Conservation (phyloP, 345 rosid genomes). For the Melaleuca quinquenervia region DNA sequence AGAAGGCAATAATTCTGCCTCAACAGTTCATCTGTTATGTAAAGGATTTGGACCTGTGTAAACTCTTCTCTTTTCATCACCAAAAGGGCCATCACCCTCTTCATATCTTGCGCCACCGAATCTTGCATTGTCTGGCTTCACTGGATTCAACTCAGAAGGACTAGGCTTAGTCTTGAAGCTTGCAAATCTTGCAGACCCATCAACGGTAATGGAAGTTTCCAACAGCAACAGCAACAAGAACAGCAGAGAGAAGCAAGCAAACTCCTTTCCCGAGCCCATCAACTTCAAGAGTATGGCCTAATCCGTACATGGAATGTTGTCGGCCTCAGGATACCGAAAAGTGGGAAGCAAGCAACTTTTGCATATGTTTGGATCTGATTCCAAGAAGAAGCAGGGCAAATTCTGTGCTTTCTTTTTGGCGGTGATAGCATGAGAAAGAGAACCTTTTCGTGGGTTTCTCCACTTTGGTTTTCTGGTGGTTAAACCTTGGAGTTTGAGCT, state of each 20-base stretch:
- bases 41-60: conserved; percentile 60
- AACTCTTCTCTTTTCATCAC: conserved; percentile 43
- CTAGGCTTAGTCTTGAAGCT: conserved; percentile 9
- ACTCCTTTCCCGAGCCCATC: conserved; percentile 16
- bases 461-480: not conserved
- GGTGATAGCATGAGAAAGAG: not conserved
- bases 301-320: conserved; percentile 4
- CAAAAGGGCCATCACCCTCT: conserved; percentile 17
- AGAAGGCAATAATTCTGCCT: not conserved
- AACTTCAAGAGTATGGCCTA: not conserved
- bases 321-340: not conserved
- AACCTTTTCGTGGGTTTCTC: not conserved
- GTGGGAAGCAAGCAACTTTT: not conserved
- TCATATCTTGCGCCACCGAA: conserved; percentile 1
- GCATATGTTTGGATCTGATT: not conserved
- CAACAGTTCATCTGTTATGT: conserved; percentile 32
- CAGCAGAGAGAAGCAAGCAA: conserved; percentile 16
- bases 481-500: conserved; percentile 18
- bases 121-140: not conserved
- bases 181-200: conserved; percentile 8
- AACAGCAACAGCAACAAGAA: conserved; percentile 22
- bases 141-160: not conserved
- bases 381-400: not conserved
- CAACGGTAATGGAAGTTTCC: conserved; percentile 7
- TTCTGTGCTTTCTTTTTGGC: not conserved